phyloP scores from a whole-genome alignment of 225 moss, liverwort and hornwort species.

The Straminergon stramineum region DNA sequence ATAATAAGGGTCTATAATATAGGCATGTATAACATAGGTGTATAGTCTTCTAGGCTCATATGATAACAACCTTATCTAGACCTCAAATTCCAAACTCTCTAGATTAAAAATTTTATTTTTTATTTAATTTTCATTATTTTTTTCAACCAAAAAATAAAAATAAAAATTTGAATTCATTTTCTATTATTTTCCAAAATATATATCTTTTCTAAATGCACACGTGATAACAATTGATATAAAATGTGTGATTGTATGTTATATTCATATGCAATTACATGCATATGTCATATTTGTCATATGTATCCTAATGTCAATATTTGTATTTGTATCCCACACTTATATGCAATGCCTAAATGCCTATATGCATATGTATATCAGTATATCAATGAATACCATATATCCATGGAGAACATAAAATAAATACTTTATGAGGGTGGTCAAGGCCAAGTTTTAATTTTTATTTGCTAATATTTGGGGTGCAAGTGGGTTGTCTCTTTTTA shows the following conservation, averaged over 20 bases:
- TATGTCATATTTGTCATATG: neutral
- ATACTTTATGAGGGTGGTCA: neutral
- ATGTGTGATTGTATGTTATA: rapidly evolving
- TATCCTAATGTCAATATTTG: neutral
- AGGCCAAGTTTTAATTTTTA: rapidly evolving
- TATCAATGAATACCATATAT: neutral
- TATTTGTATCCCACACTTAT: neutral
- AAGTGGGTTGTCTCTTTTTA: rapidly evolving
- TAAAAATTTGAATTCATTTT: neutral
- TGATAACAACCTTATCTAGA: too few species aligned
- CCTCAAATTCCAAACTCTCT: rapidly evolving
- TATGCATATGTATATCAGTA: neutral
- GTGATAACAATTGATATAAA: neutral
- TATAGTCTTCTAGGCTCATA: too few species aligned
- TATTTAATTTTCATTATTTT: neutral
- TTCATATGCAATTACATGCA: neutral
- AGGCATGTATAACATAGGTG: too few species aligned
- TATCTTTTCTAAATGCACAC: neutral
- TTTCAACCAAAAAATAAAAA: neutral
- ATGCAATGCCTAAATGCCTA: rapidly evolving
- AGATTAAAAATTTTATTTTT: neutral
- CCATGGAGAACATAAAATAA: rapidly evolving
- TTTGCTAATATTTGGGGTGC: neutral
- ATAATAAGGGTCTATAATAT: too few species aligned
- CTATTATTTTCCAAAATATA: rapidly evolving